Percentiles rank a stretch among this genome's conserved stretches.
Conservation (phyloP, 805 yeast genomes). For the Hanseniaspora lachancei region DNA sequence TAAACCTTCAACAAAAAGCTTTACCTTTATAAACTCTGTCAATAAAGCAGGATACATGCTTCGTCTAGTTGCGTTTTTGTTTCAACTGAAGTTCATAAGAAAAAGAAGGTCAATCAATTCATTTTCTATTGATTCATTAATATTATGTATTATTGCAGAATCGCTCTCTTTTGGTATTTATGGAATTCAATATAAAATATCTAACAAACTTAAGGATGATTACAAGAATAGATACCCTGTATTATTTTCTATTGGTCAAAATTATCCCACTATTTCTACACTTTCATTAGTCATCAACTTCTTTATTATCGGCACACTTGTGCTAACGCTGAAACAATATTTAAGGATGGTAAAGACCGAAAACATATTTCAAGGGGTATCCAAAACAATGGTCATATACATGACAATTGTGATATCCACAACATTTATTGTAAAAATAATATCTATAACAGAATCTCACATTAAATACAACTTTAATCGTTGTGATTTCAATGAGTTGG, state of each 20-base stretch:
- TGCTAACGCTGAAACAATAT: conserved; percentile 23
- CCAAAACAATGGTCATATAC: conserved; percentile 18
- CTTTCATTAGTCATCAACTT: conserved; percentile 18
- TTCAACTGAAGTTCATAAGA: conserved; percentile 22
- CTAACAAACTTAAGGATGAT: conserved; percentile 20
- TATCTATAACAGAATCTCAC: conserved; percentile 12
- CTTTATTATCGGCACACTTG: conserved; percentile 12
- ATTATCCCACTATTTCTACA: conserved; percentile 20
- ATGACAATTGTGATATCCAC: conserved; percentile 13
- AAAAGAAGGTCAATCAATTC: conserved; percentile 28
- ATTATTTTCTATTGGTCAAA: conserved; percentile 16
- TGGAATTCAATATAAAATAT: conserved; percentile 19
- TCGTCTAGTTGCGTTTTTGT: not conserved
- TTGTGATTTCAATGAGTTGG: conserved; percentile 32
- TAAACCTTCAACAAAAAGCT: not conserved
- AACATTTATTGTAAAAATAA: not conserved
- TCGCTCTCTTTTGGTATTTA: conserved; percentile 19
- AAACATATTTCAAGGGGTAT: conserved; percentile 30
- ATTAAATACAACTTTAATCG: conserved; percentile 27
- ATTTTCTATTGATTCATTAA: conserved; percentile 27
- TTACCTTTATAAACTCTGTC: not conserved
- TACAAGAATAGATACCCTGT: conserved; percentile 28
- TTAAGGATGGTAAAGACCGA: conserved; percentile 23
- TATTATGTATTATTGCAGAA: conserved; percentile 16
- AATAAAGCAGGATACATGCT: not conserved